phyloP scores from a whole-genome alignment of 139 green algal species.

The Chlamydomonas sp. region DNA sequence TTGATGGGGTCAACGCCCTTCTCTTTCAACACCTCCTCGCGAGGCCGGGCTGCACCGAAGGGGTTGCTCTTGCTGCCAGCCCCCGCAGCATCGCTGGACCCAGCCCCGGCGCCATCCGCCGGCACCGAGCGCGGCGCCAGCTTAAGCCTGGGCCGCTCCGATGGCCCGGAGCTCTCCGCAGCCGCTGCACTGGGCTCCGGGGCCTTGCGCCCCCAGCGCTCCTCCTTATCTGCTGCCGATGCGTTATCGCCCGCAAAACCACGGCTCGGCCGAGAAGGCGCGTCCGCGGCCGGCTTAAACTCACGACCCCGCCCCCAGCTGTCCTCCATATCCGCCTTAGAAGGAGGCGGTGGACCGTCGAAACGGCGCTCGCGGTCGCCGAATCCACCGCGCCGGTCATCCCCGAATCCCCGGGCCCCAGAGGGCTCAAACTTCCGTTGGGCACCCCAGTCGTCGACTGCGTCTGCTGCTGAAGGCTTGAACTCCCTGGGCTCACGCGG shows the following conservation, averaged over 20 bases:
- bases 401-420: slow-evolving; percentile 6
- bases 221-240: slow-evolving; percentile 2
- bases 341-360: slow-evolving; percentile 11
- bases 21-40: slow-evolving; percentile 93
- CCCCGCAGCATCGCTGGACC: not conserved
- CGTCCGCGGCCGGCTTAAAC: slow-evolving; percentile 27
- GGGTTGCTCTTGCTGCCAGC: slow-evolving; percentile 63
- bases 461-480: slow-evolving; percentile 73
- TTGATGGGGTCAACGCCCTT: slow-evolving; percentile 81
- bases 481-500: slow-evolving; percentile 41
- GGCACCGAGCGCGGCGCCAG: slow-evolving; percentile 54
- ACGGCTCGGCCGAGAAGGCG: slow-evolving; percentile 2
- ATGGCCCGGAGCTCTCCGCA: not conserved
- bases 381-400: slow-evolving; percentile 33
- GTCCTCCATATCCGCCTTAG: slow-evolving; percentile 52
- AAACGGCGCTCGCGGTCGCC: slow-evolving; percentile 13
- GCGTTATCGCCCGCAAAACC: not conserved
- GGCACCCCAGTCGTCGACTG: slow-evolving; percentile 77
- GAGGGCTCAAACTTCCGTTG: slow-evolving; percentile 69
- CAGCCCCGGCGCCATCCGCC: not conserved
- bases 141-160: slow-evolving; percentile 63
- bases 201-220: slow-evolving; percentile 9
- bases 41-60: slow-evolving; percentile 86
- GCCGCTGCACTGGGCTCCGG: not conserved
- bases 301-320: slow-evolving; percentile 41